Percentiles rank a stretch among this genome's conserved stretches.
phyloP scores from a whole-genome alignment of 768 basidiomycete species.

The Kwoniella sp. region DNA sequence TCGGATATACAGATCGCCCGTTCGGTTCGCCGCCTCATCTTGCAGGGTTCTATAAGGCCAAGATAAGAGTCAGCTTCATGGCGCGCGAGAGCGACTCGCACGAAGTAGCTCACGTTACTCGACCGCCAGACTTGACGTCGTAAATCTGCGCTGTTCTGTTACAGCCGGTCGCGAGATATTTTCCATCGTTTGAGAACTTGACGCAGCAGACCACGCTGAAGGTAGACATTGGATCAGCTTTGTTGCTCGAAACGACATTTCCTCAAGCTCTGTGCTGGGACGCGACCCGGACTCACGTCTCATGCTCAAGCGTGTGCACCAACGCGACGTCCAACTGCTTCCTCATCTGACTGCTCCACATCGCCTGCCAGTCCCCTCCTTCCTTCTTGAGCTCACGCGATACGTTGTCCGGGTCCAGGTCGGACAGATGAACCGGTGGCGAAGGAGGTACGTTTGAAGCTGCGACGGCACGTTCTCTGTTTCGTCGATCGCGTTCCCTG shows the following conservation, averaged over 20 bases:
- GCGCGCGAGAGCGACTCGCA: not conserved
- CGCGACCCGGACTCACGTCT: slow-evolving; percentile 64
- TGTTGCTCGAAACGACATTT: too few species aligned
- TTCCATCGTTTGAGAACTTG: slow-evolving; percentile 90
- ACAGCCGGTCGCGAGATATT: slow-evolving; percentile 90
- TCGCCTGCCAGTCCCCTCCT: slow-evolving; percentile 83
- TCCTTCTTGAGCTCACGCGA: slow-evolving; percentile 63
- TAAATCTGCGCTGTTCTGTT: slow-evolving; percentile 95
- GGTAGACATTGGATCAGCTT: slow-evolving; percentile 1
- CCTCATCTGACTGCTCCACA: slow-evolving; percentile 81
- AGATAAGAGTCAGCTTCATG: not conserved
- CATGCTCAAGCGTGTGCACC: slow-evolving; percentile 85
- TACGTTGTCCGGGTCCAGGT: slow-evolving; percentile 57
- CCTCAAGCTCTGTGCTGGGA: too few species aligned
- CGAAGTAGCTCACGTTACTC: slow-evolving; percentile 68
- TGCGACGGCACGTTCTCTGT: slow-evolving; percentile 27
- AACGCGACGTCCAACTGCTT: slow-evolving; percentile 74
- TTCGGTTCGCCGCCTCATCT: slow-evolving; percentile 72
- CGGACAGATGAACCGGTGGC: slow-evolving; percentile 49
- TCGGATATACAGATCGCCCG: slow-evolving; percentile 83
- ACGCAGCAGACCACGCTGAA: slow-evolving; percentile 82
- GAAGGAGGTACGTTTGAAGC: slow-evolving; percentile 29
- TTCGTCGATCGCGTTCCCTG: slow-evolving; percentile 46
- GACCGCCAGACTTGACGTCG: slow-evolving; percentile 81
- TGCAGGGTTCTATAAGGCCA: slow-evolving; percentile 65